Evolutionary conservation across 176 grass and related monocot genomes (phyloP), one percentile per base, ranked within the genome.

Genomic region (Cymbopogon citratus): DNA sequence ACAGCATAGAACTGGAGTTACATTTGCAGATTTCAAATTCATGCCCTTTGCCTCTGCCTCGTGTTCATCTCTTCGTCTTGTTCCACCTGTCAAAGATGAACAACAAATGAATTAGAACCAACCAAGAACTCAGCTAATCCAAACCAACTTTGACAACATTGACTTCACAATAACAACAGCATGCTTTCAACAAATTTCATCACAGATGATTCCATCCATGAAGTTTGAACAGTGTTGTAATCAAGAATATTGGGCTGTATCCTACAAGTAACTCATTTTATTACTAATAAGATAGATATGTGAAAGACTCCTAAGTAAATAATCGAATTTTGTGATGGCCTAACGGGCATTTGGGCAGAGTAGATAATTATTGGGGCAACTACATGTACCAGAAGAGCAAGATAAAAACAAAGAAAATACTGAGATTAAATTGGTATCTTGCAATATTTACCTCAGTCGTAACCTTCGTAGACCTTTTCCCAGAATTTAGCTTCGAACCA

Each of bases 61-160:
- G 21, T 35, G 34, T 48, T 62, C 12, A 10, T 76, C 6, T 89
- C 77, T 7, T 89, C 87, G 10, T 89, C 82, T 54, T 80, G 69
- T 61, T 89, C 87, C 33, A 89, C 82, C 87, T 89, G 52, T 56
- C 25, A 33, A 3, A 60, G 19, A 64, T 5, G 63, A 10, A 51
- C 0, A 74, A 80, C 2, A 73, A 59, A 74, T 12, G 80, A 69
- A 24, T 60, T 44, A 29, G n/a, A 79, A 8, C 25, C 3, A 68
- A 76, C 5, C 23, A 61, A 3, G 7, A 76, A 52, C 26, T 60
- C 25, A 40, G 46, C 61, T 60, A 59, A 65, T 75, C 23, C 38
- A 45, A 60, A 43, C 29, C 13, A 75, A 49, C 9, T 77, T 19
- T 7, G 10, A 59, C 19, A 75, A 49, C 6, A 82, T 14, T 7